Conservation (phyloP, 257 asterid genomes). For the Verbena officinalis region DNA sequence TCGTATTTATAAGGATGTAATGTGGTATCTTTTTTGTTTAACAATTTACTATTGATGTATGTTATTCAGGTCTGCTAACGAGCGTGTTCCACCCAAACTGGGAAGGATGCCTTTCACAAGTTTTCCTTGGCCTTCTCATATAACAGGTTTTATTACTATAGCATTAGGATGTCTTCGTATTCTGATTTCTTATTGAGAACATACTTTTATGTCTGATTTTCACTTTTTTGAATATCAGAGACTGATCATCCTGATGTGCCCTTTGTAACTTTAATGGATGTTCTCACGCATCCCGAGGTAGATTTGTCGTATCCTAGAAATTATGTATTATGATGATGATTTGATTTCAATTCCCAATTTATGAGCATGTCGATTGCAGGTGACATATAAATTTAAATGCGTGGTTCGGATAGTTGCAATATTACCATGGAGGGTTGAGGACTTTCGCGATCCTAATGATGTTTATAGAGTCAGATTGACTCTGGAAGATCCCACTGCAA, state of each 20-base stretch:
- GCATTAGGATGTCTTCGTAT: constrained; percentile 26
- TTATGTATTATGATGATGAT: neutral
- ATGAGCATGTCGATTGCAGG: constrained; percentile 48
- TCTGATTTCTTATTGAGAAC: constrained; percentile 21
- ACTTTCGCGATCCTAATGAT: constrained; percentile 59
- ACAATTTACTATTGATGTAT: constrained; percentile 17
- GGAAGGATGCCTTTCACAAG: constrained; percentile 64
- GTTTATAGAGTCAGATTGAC: constrained; percentile 73
- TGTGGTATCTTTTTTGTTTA: constrained; percentile 10
- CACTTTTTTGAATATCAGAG: constrained; percentile 41
- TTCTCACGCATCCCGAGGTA: constrained; percentile 77
- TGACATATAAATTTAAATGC: constrained; percentile 57
- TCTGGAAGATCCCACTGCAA: constrained; percentile 90
- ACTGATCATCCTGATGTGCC: constrained; percentile 56
- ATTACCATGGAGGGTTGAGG: constrained; percentile 58
- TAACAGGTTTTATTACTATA: constrained; percentile 56
- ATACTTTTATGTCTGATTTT: constrained; percentile 8
- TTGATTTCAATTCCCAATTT: constrained; percentile 14
- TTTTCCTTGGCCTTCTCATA: constrained; percentile 65
- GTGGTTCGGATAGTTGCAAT: constrained; percentile 75
- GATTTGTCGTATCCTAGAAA: neutral
- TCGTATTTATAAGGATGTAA: neutral
- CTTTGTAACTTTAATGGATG: constrained; percentile 73
- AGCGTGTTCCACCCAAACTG: constrained; percentile 53
- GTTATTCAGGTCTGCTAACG: constrained; percentile 49